Percentiles rank a stretch among this genome's conserved stretches.
phyloP scores from a whole-genome alignment of 495 filamentous ascomycete genomes.

The Schizothecium vesticola region DNA sequence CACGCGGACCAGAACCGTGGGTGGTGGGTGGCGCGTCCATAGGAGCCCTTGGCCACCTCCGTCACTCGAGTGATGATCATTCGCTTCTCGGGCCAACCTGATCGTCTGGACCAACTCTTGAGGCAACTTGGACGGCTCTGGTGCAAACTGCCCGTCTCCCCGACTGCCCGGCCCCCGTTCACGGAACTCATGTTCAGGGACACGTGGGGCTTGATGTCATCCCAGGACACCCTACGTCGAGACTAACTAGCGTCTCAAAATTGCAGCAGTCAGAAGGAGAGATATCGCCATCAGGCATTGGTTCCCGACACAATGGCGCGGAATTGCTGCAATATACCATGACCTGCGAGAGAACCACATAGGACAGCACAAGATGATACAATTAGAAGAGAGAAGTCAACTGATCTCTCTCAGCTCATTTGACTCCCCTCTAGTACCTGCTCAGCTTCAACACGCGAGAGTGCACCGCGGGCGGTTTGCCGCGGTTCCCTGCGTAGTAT shows the following conservation, averaged over 20 bases:
- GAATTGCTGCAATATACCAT: not conserved
- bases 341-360: not conserved
- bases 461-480: not conserved
- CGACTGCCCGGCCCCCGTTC: not conserved
- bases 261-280: not conserved
- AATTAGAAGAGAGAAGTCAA: conserved; percentile 2
- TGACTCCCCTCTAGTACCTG: not conserved
- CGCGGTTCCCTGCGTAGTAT: not conserved
- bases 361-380: conserved; percentile 8
- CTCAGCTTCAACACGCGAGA: not conserved
- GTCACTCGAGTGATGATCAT: conserved; percentile 8
- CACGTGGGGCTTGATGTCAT: not conserved
- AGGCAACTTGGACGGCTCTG: not conserved
- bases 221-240: too few species aligned
- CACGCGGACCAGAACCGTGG: not conserved
- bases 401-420: not conserved
- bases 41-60: not conserved
- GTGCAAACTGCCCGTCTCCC: not conserved
- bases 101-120: not conserved
- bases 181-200: not conserved
- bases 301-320: not conserved
- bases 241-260: not conserved
- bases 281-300: not conserved
- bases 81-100: conserved; percentile 1
- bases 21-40: not conserved